Percentiles rank a stretch among this genome's conserved stretches.
phyloP scores from a whole-genome alignment of 345 rosid genomes.

The Populus tremula region DNA sequence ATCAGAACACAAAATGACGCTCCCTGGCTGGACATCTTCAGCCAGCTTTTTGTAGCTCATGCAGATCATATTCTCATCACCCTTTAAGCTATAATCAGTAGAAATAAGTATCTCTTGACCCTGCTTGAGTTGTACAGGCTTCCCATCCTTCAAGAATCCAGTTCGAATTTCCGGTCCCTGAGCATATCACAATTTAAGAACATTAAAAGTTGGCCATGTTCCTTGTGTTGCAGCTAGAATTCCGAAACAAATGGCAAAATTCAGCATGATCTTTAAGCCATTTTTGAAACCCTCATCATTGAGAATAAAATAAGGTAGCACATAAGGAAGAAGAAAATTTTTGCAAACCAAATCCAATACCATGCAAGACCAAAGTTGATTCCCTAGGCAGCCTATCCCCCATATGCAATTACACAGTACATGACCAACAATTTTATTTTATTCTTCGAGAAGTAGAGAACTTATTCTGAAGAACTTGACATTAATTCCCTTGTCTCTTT shows the following conservation, averaged over 20 bases:
- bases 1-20: slow-evolving; percentile 32
- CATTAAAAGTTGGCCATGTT: background rate
- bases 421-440: slow-evolving; percentile 3
- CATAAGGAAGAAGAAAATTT: background rate
- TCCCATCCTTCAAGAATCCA: slow-evolving; percentile 27
- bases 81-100: slow-evolving; percentile 26
- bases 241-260: background rate
- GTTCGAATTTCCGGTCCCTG: slow-evolving; percentile 32
- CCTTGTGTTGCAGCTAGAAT: background rate
- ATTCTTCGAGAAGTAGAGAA: slow-evolving; percentile 8
- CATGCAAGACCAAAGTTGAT: background rate
- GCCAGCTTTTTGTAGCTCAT: slow-evolving; percentile 35
- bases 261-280: background rate
- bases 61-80: slow-evolving; percentile 28
- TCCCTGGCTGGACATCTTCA: slow-evolving; percentile 31
- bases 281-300: background rate
- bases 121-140: slow-evolving; percentile 22
- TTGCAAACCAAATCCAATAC: background rate
- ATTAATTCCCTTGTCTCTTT: background rate
- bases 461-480: background rate
- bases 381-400: background rate
- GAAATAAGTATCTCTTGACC: slow-evolving; percentile 27
- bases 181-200: background rate
- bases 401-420: background rate
- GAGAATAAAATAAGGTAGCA: background rate